phyloP scores from a whole-genome alignment of 345 rosid species.

The Brassica nigra region DNA sequence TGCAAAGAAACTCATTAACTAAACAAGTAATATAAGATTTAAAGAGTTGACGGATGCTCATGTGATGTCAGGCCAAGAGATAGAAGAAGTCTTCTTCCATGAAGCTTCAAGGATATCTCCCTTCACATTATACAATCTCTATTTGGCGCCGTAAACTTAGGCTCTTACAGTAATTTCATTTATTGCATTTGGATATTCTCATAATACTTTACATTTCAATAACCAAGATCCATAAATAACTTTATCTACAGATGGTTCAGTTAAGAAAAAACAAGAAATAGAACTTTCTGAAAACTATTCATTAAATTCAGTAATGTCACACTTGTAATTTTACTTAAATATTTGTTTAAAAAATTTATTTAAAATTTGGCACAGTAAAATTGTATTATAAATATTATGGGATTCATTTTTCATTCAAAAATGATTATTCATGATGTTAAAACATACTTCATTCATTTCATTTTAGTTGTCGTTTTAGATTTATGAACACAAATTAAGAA shows the following conservation, averaged over 20 bases:
- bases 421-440: not conserved
- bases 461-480: no score
- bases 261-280: not conserved
- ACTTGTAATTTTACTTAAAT: not conserved
- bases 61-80: constrained; percentile 32
- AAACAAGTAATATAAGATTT: constrained; percentile 18
- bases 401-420: not conserved
- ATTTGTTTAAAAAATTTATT: no score
- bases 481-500: no score
- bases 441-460: not conserved
- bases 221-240: constrained; percentile 15
- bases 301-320: not conserved
- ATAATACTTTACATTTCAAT: constrained; percentile 3
- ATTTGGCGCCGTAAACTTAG: constrained; percentile 51
- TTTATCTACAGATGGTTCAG: constrained; percentile 9
- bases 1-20: not conserved
- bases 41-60: constrained; percentile 45
- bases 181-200: constrained; percentile 27
- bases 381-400: not conserved
- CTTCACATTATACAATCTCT: constrained; percentile 30
- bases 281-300: not conserved
- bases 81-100: constrained; percentile 41
- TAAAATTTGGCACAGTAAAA: not conserved
- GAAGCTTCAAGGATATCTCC: constrained; percentile 57
- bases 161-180: constrained; percentile 23